Evolutionary conservation across 768 basidiomycete species (phyloP).

Genomic region (Xerocomellus intermedius): DNA sequence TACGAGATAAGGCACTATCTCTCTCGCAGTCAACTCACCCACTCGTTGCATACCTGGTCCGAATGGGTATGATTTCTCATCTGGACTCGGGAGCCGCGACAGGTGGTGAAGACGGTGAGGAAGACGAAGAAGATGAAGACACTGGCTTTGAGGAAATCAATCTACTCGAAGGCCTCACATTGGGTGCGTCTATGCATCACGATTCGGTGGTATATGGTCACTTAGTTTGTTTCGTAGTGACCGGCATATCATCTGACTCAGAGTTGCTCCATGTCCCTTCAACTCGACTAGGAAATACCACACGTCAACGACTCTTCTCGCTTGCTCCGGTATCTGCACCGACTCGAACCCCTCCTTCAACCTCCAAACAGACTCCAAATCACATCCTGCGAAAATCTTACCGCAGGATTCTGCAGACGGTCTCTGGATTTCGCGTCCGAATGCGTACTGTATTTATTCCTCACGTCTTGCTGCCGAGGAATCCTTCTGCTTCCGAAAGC

Average conservation of each 20-base stretch:
- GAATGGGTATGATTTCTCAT: conserved; percentile 15
- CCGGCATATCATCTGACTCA: conserved; percentile 40
- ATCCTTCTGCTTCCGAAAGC: conserved; percentile 14
- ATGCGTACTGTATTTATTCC: conserved; percentile 96
- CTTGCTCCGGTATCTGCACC: conserved; percentile 51
- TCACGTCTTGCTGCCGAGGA: conserved; percentile 65
- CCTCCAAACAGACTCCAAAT: conserved; percentile 46
- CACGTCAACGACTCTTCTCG: conserved; percentile 66
- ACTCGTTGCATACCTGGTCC: conserved; percentile 29
- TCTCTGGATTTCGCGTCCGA: conserved; percentile 82
- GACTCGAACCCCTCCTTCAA: conserved; percentile 44
- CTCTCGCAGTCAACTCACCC: conserved; percentile 39
- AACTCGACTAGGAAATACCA: conserved; percentile 64
- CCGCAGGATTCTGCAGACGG: conserved; percentile 72
- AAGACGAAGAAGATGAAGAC: conserved; percentile 39
- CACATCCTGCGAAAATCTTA: conserved; percentile 84
- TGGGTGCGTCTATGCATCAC: conserved; percentile 43
- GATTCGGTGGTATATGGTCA: not conserved
- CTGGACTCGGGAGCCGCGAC: conserved; percentile 3
- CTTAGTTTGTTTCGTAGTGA: conserved; percentile 26
- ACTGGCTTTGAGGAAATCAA: conserved; percentile 67
- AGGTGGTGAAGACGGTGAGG: conserved; percentile 17
- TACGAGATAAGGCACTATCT: conserved; percentile 73
- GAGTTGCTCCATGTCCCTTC: conserved; percentile 56
- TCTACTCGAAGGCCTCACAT: conserved; percentile 62